Percentiles rank a stretch among this genome's conserved stretches.
phyloP scores from a whole-genome alignment of 768 basidiomycete genomes.

The Collybia nuda region DNA sequence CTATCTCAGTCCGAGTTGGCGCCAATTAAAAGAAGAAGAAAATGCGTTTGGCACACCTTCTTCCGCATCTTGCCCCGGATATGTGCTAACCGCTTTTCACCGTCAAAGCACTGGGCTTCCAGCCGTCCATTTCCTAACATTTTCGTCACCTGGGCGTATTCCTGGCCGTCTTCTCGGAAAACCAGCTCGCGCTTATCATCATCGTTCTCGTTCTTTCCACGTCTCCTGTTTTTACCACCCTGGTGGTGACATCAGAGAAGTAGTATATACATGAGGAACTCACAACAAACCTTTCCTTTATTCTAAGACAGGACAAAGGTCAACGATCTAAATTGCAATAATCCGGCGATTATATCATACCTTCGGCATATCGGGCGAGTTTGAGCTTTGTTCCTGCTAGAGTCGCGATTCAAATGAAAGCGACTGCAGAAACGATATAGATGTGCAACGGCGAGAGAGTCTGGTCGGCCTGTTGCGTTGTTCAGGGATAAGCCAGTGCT shows the following conservation, averaged over 20 bases:
- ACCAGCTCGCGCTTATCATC: conserved; percentile 98
- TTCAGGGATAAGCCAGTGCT: neutral
- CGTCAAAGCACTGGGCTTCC: conserved; percentile 97
- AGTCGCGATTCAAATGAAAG: conserved; percentile 8
- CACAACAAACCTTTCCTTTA: conserved; percentile 64
- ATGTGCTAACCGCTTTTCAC: conserved; percentile 95
- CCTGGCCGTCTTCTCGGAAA: conserved; percentile 98
- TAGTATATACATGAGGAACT: neutral
- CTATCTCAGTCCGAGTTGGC: conserved; percentile 35
- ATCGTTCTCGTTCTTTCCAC: conserved; percentile 99
- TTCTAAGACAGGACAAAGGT: conserved; percentile 40
- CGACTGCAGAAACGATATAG: conserved; percentile 8
- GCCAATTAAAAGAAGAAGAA: conserved; percentile 7
- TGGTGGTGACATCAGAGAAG: conserved; percentile 25
- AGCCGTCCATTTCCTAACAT: conserved; percentile 98
- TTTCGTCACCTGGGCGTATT: conserved; percentile 97
- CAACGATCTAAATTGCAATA: conserved; percentile 10
- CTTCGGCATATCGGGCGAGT: conserved; percentile 46
- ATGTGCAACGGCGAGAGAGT: neutral
- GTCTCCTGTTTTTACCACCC: conserved; percentile 99
- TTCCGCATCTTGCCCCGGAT: conserved; percentile 99
- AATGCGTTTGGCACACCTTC: conserved; percentile 63
- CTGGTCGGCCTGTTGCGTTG: neutral
- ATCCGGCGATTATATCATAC: conserved; percentile 23
- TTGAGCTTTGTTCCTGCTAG: conserved; percentile 6